Conservation (phyloP, 306 rosid genomes). For the Arachis hypogaea region DNA sequence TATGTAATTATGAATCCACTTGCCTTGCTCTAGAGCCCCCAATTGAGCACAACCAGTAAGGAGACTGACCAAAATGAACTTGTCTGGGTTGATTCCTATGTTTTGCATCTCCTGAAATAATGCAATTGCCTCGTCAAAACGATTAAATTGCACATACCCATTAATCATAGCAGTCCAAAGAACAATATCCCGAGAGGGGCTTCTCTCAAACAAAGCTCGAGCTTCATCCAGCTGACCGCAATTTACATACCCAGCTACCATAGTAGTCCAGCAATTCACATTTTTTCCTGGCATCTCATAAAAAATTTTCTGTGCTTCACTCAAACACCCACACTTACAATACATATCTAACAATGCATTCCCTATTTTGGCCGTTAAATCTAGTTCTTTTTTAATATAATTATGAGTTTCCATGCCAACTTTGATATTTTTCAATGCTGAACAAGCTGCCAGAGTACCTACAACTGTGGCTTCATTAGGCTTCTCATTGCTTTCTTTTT, state of each 20-base stretch:
- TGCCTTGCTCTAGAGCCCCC: slow-evolving; percentile 75
- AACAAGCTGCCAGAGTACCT: slow-evolving; percentile 69
- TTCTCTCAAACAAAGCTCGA: slow-evolving; percentile 64
- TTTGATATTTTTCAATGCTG: slow-evolving; percentile 52
- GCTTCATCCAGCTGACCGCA: slow-evolving; percentile 68
- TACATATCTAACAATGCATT: slow-evolving; percentile 68
- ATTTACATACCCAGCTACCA: slow-evolving; percentile 69
- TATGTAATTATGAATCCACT: slow-evolving; percentile 63
- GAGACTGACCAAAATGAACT: slow-evolving; percentile 61
- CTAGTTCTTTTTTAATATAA: slow-evolving; percentile 51
- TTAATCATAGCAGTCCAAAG: slow-evolving; percentile 86
- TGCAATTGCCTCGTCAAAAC: slow-evolving; percentile 60
- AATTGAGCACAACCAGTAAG: slow-evolving; percentile 74
- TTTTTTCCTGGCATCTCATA: slow-evolving; percentile 55
- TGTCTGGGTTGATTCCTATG: slow-evolving; percentile 58
- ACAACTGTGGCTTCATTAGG: slow-evolving; percentile 68
- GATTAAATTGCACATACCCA: slow-evolving; percentile 71
- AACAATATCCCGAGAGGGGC: slow-evolving; percentile 65
- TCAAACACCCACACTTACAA: slow-evolving; percentile 60
- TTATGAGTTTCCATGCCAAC: slow-evolving; percentile 70
- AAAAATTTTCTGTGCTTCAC: slow-evolving; percentile 50
- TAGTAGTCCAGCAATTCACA: slow-evolving; percentile 75
- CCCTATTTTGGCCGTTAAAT: slow-evolving; percentile 50
- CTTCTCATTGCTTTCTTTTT: slow-evolving; percentile 48
- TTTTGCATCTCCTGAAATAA: slow-evolving; percentile 67